Evolutionary conservation across 345 rosid species (phyloP).

Genomic region (Excoecaria cochinchinensis): DNA sequence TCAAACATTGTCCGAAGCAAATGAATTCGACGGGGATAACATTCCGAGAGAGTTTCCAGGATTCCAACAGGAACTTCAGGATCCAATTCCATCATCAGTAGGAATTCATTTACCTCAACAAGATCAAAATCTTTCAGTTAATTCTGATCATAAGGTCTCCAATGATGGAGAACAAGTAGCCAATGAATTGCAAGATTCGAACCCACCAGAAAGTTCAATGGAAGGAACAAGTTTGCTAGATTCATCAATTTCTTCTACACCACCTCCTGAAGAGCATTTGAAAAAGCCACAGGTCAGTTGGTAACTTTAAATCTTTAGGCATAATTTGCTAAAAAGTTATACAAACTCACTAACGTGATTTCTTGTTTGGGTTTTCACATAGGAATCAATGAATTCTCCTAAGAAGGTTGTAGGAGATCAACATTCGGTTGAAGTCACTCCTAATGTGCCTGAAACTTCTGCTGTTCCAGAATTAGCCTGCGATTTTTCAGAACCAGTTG

Average conservation of each 20-base stretch:
- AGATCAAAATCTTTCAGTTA: constrained; percentile 5
- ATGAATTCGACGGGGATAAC: constrained; percentile 22
- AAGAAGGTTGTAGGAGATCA: constrained; percentile 25
- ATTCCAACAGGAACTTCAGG: constrained; percentile 15
- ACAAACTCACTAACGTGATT: neutral
- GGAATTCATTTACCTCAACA: constrained; percentile 22
- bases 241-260: constrained; percentile 13
- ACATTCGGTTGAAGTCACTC: constrained; percentile 6
- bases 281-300: constrained; percentile 41
- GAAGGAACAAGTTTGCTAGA: constrained; percentile 4
- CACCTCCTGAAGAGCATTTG: constrained; percentile 20
- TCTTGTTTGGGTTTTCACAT: constrained; percentile 16
- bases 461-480: neutral
- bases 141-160: constrained; percentile 11
- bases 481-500: too few relatives aligned
- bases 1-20: constrained; percentile 16
- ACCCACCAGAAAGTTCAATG: constrained; percentile 12
- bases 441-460: constrained; percentile 15
- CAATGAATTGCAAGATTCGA: neutral
- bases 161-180: constrained; percentile 17
- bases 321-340: neutral
- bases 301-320: neutral
- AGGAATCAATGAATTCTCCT: constrained; percentile 31
- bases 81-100: constrained; percentile 27
- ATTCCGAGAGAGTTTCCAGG: constrained; percentile 12